Evolutionary conservation across 1,139 yeast genomes (phyloP), one percentile per base, ranked within the genome.

Genomic region (Debaryomycetaceae sp.): DNA sequence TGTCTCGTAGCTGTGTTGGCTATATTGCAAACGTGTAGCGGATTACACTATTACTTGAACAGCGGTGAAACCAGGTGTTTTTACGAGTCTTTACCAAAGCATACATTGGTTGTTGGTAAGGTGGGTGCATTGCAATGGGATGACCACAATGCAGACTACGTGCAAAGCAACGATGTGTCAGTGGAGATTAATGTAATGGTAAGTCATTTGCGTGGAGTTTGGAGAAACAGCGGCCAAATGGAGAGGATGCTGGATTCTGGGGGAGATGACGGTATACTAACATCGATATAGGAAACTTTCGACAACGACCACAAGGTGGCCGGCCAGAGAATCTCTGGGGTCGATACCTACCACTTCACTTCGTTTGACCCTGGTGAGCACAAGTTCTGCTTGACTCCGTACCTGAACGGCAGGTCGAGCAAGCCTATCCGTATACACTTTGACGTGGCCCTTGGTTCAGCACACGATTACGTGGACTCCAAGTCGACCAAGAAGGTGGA

Each of bases 41-140:
- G 72, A 1, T 68, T 75, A 52, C 78, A 74, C 55, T 75, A 74
- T 59, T 74, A 75, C 54, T 63, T 73, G 51, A 64, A 65, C 33
- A 73, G 78, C 8, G 75, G 75, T 4, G 73, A 74, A 54, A 62
- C 69, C 40, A 67, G 75, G 52, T 75, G 79, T 56, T 75, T 75
- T 56, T 74, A 57, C 52, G 79, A 75, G 54, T 77, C 72, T 42
- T 69, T 75, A 54, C 69, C 64, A 24, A 61, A 60, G 39, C 68
- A 72, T 44, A 67, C 78, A 11, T 68, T 75, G 49, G 70, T 74
- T 33, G 75, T 72, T 39, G 78, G 78, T 41, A 69, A 65, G 51
- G 65, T 74, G 42, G 76, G 73, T 54, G 77, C 76, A 13, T 62
- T 59, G 45, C 77, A 74, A 49, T 60, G 51, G 42, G 57, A 60